phyloP scores from a whole-genome alignment of 768 basidiomycete species.

The Mycena rosella region DNA sequence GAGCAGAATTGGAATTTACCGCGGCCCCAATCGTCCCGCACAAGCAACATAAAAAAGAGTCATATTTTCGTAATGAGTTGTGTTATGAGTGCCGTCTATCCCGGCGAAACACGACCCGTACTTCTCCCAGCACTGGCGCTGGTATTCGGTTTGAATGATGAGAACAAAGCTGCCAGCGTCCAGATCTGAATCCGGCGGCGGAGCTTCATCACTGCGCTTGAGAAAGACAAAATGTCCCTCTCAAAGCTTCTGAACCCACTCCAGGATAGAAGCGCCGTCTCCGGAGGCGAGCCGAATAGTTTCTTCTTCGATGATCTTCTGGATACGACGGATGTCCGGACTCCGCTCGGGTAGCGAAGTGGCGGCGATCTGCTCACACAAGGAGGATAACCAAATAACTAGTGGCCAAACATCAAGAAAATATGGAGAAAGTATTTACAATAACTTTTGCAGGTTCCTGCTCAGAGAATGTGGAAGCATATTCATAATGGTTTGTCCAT shows the following conservation, averaged over 20 bases:
- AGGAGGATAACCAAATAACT: too few relatives aligned
- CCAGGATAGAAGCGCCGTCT: background rate
- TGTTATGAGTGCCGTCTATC: constrained; percentile 25
- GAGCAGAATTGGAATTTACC: constrained; percentile 2
- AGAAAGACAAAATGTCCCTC: background rate
- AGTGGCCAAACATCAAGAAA: too few relatives aligned
- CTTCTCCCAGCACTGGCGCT: background rate
- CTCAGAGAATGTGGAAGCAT: too few relatives aligned
- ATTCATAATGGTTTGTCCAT: too few relatives aligned
- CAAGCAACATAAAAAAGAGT: constrained; percentile 26
- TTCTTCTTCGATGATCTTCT: too few relatives aligned
- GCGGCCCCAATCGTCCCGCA: constrained; percentile 27
- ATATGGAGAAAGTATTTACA: too few relatives aligned
- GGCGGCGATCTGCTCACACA: too few relatives aligned
- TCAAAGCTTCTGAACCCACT: background rate
- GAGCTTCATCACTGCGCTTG: background rate
- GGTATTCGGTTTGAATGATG: background rate
- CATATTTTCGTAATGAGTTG: constrained; percentile 24
- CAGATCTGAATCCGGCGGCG: background rate
- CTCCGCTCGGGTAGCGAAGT: too few relatives aligned
- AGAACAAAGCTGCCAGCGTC: background rate
- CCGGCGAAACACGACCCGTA: background rate
- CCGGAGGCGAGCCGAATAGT: background rate
- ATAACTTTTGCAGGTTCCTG: too few relatives aligned
- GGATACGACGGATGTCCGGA: too few relatives aligned